Evolutionary conservation across 1,139 yeast species (phyloP), one percentile per base, ranked within the genome.

Genomic region (Groenewaldozyma auringiensis): DNA sequence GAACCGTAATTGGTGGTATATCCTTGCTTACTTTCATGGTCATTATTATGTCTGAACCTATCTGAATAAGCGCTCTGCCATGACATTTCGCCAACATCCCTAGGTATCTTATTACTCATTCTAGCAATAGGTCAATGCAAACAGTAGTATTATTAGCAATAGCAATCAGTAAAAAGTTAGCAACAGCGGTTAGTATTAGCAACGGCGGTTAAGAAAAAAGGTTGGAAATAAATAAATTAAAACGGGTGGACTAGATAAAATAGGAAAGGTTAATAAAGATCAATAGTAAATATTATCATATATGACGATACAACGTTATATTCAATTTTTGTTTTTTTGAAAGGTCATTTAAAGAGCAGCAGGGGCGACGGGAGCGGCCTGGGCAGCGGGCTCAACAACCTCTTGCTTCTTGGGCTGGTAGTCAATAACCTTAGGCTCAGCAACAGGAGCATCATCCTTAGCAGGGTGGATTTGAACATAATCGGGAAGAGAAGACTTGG

Each of bases 401-500:
- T 46, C 53, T 45, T 47, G 50, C 41, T 56, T 56, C 57, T 59
- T 58, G 43, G 58, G 57, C 49, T 53, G 52, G 64, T 64, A 62
- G 53, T 59, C 57, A 50, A 60, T 58, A 68, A 85, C 96, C 61
- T 79, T 72, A 71, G 96, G 96, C 68, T 85, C 89, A 64, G 82
- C 79, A 65, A 86, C 73, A 64, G 78, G 82, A 66, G 83, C 89
- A 68, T 92, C 98, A 67, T 89, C 97, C 85, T 92, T 92, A 72
- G 97, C 96, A 73, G 89, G 96, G 66, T 81, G 74, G 69, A 92
- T 85, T 74, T 81, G 78, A 71, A 86, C 97, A 71, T 84, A 88
- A 75, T 92, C 99, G 70, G 99, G 99, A 70, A 92, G 83, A 50
- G 81, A 72, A 51, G 82, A 73, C 66, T 67, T 67, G 73, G 75